A percentile compares a stretch with the other conserved stretches of the same genome.
Evolutionary conservation across 805 yeast genomes (phyloP).

Genomic region (Komagataella populi): DNA sequence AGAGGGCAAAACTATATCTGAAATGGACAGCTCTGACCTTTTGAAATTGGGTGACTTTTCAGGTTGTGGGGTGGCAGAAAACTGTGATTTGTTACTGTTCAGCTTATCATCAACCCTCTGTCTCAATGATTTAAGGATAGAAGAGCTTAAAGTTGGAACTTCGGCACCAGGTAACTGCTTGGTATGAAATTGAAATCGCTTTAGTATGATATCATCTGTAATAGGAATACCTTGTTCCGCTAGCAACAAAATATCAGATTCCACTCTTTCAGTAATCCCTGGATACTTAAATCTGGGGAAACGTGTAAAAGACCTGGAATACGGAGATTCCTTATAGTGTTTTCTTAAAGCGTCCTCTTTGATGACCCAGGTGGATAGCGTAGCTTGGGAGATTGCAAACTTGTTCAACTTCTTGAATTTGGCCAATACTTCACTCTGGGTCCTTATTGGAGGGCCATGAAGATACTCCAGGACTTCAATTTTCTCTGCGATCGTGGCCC

Average conservation of each 20-base stretch:
- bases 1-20: neutral
- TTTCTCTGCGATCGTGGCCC: slow-evolving; percentile 18
- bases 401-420: slow-evolving; percentile 10
- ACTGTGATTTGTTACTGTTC: neutral
- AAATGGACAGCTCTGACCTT: neutral
- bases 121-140: neutral
- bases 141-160: neutral
- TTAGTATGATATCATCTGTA: slow-evolving; percentile 14
- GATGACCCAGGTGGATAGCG: slow-evolving; percentile 19
- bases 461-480: slow-evolving; percentile 18
- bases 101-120: neutral
- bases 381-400: slow-evolving; percentile 21
- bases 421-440: slow-evolving; percentile 14
- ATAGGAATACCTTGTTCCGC: slow-evolving; percentile 7
- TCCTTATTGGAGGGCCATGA: slow-evolving; percentile 15
- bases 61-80: neutral
- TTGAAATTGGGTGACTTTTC: neutral
- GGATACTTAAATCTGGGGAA: slow-evolving; percentile 20
- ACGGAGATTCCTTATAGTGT: slow-evolving; percentile 12
- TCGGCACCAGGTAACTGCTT: neutral
- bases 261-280: slow-evolving; percentile 18
- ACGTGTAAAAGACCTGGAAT: slow-evolving; percentile 13
- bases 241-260: slow-evolving; percentile 10
- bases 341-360: slow-evolving; percentile 13
- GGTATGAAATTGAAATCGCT: slow-evolving; percentile 3